A percentile compares a stretch with the other conserved stretches of the same genome.
phyloP scores from a whole-genome alignment of 768 basidiomycete species.

The Lactarius trivialis region DNA sequence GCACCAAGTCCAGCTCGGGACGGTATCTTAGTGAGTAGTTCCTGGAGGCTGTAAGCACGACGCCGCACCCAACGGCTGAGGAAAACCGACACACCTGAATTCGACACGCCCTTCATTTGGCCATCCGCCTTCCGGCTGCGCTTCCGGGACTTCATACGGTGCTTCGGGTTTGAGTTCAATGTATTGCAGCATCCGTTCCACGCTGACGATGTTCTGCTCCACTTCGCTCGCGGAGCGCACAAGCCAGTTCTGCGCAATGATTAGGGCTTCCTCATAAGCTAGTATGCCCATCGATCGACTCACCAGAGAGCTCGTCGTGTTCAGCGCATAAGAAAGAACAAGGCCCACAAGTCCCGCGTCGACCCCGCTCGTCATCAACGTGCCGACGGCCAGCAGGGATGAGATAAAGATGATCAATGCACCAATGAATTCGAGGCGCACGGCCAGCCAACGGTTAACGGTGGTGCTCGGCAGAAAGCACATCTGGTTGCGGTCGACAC shows the following conservation, averaged over 20 bases:
- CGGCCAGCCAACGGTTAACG: conserved; percentile 78
- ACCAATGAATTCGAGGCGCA: conserved; percentile 81
- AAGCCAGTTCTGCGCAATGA: conserved; percentile 60
- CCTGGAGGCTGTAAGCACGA: conserved; percentile 31
- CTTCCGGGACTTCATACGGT: conserved; percentile 57
- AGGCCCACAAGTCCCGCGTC: conserved; percentile 86
- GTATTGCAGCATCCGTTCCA: conserved; percentile 83
- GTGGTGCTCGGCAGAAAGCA: conserved; percentile 55
- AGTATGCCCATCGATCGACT: conserved; percentile 24
- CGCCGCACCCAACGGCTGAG: neutral
- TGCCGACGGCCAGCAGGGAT: conserved; percentile 57
- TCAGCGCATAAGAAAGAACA: conserved; percentile 78
- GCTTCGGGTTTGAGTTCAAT: conserved; percentile 69
- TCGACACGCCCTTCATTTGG: conserved; percentile 66
- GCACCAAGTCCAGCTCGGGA: conserved; percentile 67
- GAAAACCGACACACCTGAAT: conserved; percentile 54
- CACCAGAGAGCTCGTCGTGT: conserved; percentile 76
- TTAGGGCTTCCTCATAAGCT: neutral
- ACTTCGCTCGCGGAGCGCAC: conserved; percentile 81
- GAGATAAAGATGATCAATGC: conserved; percentile 71
- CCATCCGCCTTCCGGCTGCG: conserved; percentile 54
- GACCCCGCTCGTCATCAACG: conserved; percentile 68
- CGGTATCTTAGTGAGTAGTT: conserved; percentile 76
- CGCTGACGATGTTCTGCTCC: conserved; percentile 85
- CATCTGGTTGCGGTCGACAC: conserved; percentile 82